Evolutionary conservation across 2,329 filamentous ascomycete genomes (phyloP).

Genomic region (Fusarium nanum): DNA sequence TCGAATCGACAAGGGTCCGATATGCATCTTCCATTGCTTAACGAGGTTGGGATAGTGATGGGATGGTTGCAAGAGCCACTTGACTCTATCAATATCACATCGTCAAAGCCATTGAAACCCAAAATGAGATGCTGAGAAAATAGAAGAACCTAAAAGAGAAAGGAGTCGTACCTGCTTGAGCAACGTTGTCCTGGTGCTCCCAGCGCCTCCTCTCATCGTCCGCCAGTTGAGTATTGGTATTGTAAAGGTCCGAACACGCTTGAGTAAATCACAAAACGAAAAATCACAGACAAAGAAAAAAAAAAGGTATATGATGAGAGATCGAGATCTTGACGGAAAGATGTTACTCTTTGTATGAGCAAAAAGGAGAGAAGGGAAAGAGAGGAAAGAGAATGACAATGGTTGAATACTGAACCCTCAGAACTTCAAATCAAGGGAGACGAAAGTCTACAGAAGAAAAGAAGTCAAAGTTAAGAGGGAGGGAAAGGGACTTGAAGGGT

Average conservation of each 20-base stretch:
- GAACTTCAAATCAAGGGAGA: constrained; percentile 12
- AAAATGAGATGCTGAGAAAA: not conserved
- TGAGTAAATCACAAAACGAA: constrained; percentile 11
- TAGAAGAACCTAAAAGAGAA: not conserved
- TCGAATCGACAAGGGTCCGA: not conserved
- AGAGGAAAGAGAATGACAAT: not conserved
- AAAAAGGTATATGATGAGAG: not conserved
- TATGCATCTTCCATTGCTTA: not conserved
- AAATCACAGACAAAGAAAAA: constrained; percentile 22
- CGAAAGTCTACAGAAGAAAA: not conserved
- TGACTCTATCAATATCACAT: not conserved
- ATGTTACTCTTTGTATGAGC: constrained; percentile 7
- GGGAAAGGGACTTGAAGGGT: constrained; percentile 1
- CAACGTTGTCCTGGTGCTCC: constrained; percentile 29
- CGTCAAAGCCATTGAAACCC: not conserved
- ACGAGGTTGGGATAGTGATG: not conserved
- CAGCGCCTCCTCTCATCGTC: constrained; percentile 26
- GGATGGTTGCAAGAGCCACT: not conserved
- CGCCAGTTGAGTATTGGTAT: not conserved
- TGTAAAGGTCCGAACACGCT: constrained; percentile 11
- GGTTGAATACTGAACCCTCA: constrained; percentile 1
- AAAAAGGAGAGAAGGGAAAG: constrained; percentile 1
- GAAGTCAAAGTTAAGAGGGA: not conserved
- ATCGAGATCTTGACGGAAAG: constrained; percentile 11
- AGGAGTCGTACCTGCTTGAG: constrained; percentile 30